Percentiles rank a stretch among this genome's conserved stretches.
Conservation (phyloP, 495 filamentous ascomycete genomes). For the Glutinoglossum americanum region DNA sequence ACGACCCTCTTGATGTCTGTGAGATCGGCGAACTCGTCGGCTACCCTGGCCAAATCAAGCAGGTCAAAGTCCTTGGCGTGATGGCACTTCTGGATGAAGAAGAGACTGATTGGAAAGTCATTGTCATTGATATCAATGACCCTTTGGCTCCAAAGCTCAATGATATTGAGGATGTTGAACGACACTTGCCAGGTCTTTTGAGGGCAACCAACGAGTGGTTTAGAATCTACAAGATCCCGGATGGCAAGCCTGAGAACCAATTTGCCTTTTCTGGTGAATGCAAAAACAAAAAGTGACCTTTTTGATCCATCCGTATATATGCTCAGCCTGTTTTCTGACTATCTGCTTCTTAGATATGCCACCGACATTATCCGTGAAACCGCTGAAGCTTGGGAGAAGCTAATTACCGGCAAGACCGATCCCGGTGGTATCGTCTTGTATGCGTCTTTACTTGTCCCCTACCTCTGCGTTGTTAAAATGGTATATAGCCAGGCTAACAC, state of each 20-base stretch:
- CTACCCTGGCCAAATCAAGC: constrained; percentile 89
- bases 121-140: constrained; percentile 97
- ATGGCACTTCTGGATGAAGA: constrained; percentile 99
- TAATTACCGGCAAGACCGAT: constrained; percentile 71
- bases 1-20: constrained; percentile 97
- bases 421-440: constrained; percentile 64
- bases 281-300: constrained; percentile 88
- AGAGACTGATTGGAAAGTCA: constrained; percentile 99
- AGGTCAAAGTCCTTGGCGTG: constrained; percentile 97
- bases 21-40: constrained; percentile 97
- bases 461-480: constrained; percentile 14
- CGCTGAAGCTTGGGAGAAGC: constrained; percentile 86
- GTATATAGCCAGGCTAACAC: constrained; percentile 32
- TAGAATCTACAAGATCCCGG: constrained; percentile 99
- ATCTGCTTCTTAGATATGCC: constrained; percentile 43
- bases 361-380: constrained; percentile 89
- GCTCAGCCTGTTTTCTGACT: constrained; percentile 10
- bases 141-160: constrained; percentile 90
- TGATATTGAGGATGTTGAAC: constrained; percentile 97
- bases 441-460: constrained; percentile 17
- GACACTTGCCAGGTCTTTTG: constrained; percentile 89
- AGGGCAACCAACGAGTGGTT: constrained; percentile 99
- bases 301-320: not conserved
- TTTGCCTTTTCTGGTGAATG: constrained; percentile 99
- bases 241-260: constrained; percentile 99